Base-by-base conservation (phyloP, 768 basidiomycete genomes). In the Lactarius evosmus region DNA sequence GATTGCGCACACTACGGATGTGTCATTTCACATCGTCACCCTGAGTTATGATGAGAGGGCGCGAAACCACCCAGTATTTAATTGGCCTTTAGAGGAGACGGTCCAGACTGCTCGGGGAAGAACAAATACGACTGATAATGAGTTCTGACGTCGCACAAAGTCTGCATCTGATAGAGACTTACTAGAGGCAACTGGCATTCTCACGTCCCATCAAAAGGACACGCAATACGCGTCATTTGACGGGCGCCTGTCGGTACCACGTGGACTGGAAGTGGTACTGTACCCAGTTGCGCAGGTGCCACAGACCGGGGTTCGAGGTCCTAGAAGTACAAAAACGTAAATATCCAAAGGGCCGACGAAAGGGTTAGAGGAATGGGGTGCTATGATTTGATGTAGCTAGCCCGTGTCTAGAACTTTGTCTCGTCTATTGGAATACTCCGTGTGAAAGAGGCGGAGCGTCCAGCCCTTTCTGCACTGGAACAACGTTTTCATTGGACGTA, bases 331-430 rank as follows among this genome's bases (percentile, higher is more conserved):
- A 6, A 49, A 32, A 8, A 56, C 8, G 38, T 50, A 33, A 61
- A 56, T 25, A 44, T 7, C 36, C 52, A 49, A 22, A 19, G 19
- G 52, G 9, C 25, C 25, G 52, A 55, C 58, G 34, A 55, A 60
- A 64, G 58, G 53, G 58, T 36, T 25, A 50, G 41, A 56, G 52
- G 46, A 56, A 61, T 25, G 32, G 54, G 64, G 36, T 44, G 1
- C 4, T 36, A 38, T 30, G 22, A 40, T 32, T 55, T 51, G 40
- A 52, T 63, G 19, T 14, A 19, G 19, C n/a, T 22, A 30, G 32
- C 30, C 51, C 38, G 46, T 49, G 46, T 32, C 34, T 17, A n/a
- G 9, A 34, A 32, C 27, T 25, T 44, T 57, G 30, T 32, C 17
- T 25, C 30, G 25, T 53, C 58, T n/a, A 44, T 46, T 33, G 25